These are phyloP conservation scores for Starmerella tilneyi DNA, from an alignment of 805 yeast genomes.

Conservation along the genomic window DNA sequence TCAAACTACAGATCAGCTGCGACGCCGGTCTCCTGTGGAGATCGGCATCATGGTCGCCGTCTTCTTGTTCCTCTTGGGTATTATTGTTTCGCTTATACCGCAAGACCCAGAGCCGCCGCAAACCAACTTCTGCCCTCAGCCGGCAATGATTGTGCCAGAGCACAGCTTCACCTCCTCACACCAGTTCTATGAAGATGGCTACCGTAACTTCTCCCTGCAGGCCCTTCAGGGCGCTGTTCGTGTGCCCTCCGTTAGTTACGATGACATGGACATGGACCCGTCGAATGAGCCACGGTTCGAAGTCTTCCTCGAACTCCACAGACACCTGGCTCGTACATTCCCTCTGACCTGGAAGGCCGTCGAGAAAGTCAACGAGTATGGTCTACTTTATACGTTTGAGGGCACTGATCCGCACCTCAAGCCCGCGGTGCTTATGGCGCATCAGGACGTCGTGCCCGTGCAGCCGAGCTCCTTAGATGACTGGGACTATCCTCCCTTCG, in stretches of 20 bases:
- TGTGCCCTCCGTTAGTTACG: slow-evolving; percentile 56
- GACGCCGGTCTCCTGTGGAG: slow-evolving; percentile 22
- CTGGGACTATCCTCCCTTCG: slow-evolving; percentile 63
- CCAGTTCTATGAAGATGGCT: slow-evolving; percentile 17
- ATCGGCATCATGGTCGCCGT: slow-evolving; percentile 22
- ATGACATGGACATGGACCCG: slow-evolving; percentile 38
- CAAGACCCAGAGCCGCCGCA: slow-evolving; percentile 10
- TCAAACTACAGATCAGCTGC: not conserved
- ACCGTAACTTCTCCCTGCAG: slow-evolving; percentile 16
- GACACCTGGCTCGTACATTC: slow-evolving; percentile 41
- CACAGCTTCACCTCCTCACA: slow-evolving; percentile 7
- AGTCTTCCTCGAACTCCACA: slow-evolving; percentile 39
- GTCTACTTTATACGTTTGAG: slow-evolving; percentile 54
- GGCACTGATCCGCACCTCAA: slow-evolving; percentile 45
- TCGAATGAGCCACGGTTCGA: slow-evolving; percentile 44
- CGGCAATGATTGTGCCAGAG: slow-evolving; percentile 3
- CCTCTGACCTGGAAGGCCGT: slow-evolving; percentile 42
- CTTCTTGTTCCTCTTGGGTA: slow-evolving; percentile 16
- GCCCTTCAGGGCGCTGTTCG: slow-evolving; percentile 44
- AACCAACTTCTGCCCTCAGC: slow-evolving; percentile 24
- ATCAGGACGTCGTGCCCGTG: slow-evolving; percentile 75
- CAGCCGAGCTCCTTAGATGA: slow-evolving; percentile 42
- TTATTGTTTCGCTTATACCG: slow-evolving; percentile 22
- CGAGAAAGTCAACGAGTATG: slow-evolving; percentile 49
- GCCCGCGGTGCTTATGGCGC: slow-evolving; percentile 66